Evolutionary conservation across 345 rosid genomes (phyloP), one percentile per base, ranked within the genome.

Genomic region (Syzygium aromaticum): DNA sequence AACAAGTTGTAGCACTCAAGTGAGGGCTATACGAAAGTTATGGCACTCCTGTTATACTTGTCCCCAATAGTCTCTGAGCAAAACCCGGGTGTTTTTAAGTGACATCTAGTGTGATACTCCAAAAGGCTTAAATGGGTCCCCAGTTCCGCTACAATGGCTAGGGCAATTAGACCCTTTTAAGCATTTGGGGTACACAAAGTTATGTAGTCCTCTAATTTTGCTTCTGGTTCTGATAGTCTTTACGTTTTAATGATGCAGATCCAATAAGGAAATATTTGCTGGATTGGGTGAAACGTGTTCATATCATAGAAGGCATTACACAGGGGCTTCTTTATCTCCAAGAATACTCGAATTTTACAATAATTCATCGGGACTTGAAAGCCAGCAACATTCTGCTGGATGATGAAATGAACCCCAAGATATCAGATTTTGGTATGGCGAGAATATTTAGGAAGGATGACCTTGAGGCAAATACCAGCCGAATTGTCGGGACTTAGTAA

Each of bases 281-380:
- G 83, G 92, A 92, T 73, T 91, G 93, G 95, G 78, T 3, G 15
- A 91, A 86, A 85, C 88, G 92, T 2, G 89, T 90, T 33, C n/a
- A 38, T 1, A 93, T 92, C 52, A 91, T 91, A 77, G 93, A 91
- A 87, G 93, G 95, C 51, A 63, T 93, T 22, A 90, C 90, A 30
- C 93, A 93, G 84, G 95, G 93, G 38, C 92, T 93, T 53, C 59
- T 92, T 1, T 93, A 92, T 86, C 94, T 92, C 49, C 94, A 93
- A 84, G 94, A 93, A 56, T 93, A 92, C 90, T 93, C 94, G 2
- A 92, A 92, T 86, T 84, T 90, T 52, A 93, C 92, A 3, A 87
- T 93, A 38, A 89, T 93, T 73, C 95, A 93, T 84, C 86, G 92
- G 52, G 93, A 92, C 54, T 51, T 92, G 51, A 93, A 93, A 56